Percentiles rank a stretch among this genome's conserved stretches.
Conservation (phyloP, 768 basidiomycete species). For the Tricholoma terreum region DNA sequence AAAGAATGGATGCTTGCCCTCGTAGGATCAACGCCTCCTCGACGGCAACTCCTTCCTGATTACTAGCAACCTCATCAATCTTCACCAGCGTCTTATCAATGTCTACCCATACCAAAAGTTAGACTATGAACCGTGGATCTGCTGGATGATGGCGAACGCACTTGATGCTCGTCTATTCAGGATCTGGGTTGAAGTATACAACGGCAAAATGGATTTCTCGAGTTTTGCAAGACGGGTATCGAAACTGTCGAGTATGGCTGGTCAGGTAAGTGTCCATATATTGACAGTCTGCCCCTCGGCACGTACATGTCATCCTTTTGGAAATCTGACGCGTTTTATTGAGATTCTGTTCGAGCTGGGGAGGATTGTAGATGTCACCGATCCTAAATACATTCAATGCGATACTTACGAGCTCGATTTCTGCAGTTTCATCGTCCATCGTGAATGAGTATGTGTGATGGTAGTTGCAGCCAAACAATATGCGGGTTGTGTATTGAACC, state of each 20-base stretch:
- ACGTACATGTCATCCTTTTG: slow-evolving; percentile 80
- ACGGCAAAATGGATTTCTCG: slow-evolving; percentile 80
- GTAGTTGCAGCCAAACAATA: no score
- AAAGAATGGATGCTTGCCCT: slow-evolving; percentile 47
- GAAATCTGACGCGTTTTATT: slow-evolving; percentile 85
- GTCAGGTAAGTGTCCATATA: slow-evolving; percentile 26
- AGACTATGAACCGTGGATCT: not conserved
- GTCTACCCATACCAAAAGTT: slow-evolving; percentile 40
- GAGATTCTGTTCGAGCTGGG: slow-evolving; percentile 83
- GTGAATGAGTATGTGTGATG: not conserved
- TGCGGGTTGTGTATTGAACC: no score
- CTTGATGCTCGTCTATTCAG: slow-evolving; percentile 71
- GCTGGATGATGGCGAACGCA: slow-evolving; percentile 33
- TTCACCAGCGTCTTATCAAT: slow-evolving; percentile 76
- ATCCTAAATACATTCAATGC: not conserved
- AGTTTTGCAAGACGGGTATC: slow-evolving; percentile 79
- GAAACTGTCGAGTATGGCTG: slow-evolving; percentile 82
- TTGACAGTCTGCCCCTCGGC: not conserved
- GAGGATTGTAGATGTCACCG: not conserved
- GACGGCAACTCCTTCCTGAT: slow-evolving; percentile 68
- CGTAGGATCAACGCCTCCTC: slow-evolving; percentile 78
- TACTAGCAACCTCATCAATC: slow-evolving; percentile 76
- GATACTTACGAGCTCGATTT: slow-evolving; percentile 62
- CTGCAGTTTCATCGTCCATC: slow-evolving; percentile 69
- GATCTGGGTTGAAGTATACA: slow-evolving; percentile 77